Base-by-base conservation (phyloP, 2,329 filamentous ascomycete genomes). In the Dendryphion nanum region DNA sequence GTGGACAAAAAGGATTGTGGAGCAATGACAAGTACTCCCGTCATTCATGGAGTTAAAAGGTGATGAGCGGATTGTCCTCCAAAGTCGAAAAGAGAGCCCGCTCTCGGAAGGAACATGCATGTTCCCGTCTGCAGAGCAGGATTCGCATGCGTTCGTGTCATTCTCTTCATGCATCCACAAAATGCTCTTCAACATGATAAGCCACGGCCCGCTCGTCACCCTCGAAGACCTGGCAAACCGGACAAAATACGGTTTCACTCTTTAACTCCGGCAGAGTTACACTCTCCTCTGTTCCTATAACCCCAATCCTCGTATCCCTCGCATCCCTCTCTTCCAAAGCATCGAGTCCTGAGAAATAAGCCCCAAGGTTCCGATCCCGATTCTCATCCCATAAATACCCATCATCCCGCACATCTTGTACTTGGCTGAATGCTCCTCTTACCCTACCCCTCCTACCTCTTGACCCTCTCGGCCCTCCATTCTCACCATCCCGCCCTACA, bases 201-300 rank as follows among this genome's bases (percentile, higher is more conserved):
- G 78, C 77, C 7, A 88, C 81, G 6, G 83, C 84, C 1, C 70
- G 67, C 51, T 83, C 83, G 48, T 88, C 83, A 1, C 84, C 84
- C 48, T 83, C 74, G 58, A 87, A 88, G 0, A 55, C 64, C 3
- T 72, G 73, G 55, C 84, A 88, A 1, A 88, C 78, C 0, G 84
- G 84, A 57, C 84, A 88, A 5, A 38, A 61, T 33, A 52, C 67
- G 18, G 45, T 63, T 35, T 49, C 56, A 23, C 39, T 63, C 50
- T 26, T 59, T 51, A 15, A 30, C 35, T 15, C 33, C 48, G 20
- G 33, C 36, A 39, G n/a, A n/a, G n/a, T n/a, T n/a, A n/a, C n/a
- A n/a, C n/a, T n/a, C n/a, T 42, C 30, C 19, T 18, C 32, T 24
- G 44, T 36, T n/a, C 41, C 38, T 18, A 15, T 20, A 29, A 36